Evolutionary conservation across 805 yeast species (phyloP), one percentile per base, ranked within the genome.

Genomic region (Maudiozyma turicensis): DNA sequence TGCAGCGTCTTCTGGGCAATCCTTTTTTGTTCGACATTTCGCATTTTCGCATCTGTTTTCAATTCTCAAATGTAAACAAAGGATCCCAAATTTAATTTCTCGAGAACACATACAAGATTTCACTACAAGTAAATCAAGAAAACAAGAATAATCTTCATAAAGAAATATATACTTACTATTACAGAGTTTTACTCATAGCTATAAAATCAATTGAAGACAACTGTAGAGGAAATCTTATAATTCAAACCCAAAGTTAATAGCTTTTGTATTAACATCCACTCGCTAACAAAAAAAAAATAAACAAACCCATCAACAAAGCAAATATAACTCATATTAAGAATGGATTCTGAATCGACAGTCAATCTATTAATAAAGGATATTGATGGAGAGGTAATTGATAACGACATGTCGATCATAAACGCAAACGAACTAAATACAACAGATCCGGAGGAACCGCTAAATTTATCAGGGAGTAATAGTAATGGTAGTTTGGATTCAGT

Each of bases 321-420:
- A 20, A 20, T 20, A 20, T 20, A 20, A 20, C 26, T 20, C 26
- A 20, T 20, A 20, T 20, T 20, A 13, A 35, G 8, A 20, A 46
- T 47, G 46, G 48, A 52, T 15, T 32, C 49, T 30, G 52, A 51
- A 9, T 51, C 55, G n/a, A 58, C 65, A 5, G 58, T 64, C 50
- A 60, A 63, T 43, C 56, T 63, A 8, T 43, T 64, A 32, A 41
- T 43, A 11, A 40, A 38, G 3, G 48, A 40, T 44, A 35, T 43
- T n/a, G 48, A 43, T 32, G 43, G 28, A 6, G 50, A 48, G n/a
- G 43, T 46, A 2, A 39, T 28, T 13, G 15, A 31, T 5, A 15
- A 45, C 6, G 32, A n/a, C 2, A n/a, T 26, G 8, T 6, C 14
- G 13, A 20, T 26, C 8, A 40, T 29, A 15, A 28, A 39, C 8